Evolutionary conservation across 2,329 filamentous ascomycete species (phyloP), one percentile per base, ranked within the genome.

Genomic region (Neurospora sp.): DNA sequence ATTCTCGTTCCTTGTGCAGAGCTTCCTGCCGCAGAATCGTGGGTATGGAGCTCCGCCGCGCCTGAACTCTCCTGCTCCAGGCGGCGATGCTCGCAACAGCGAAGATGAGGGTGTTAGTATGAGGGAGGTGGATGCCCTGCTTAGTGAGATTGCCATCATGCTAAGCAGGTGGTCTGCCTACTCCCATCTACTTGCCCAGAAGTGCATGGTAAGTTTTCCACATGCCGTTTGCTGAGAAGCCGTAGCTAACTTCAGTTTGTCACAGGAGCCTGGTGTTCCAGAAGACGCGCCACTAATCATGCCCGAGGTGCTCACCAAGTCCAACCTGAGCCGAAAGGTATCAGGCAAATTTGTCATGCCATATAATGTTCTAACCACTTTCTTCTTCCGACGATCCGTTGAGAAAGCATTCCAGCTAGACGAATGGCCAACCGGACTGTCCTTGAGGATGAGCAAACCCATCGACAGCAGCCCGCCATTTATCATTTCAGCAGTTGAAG

Each of bases 331-430:
- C 75, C 89, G 87, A 72, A 98, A 98, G 78, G 86, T 97, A 4
- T 85, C 87, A 0, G 87, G 88, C 68, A 90, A 90, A 71, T 86
- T 99, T 1, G 85, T 89, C 11, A 86, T 87, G 1, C 93, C 96
- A 0, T 98, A 97, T 83, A 97, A 96, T 77, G 82, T 87, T 70
- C 94, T 99, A 90, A 93, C 93, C 2, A 96, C 91, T 1, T 99
- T 99, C 82, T 98, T 97, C 87, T 95, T 97, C 82, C 90, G 96
- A 6, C 88, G 96, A 67, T 97, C 94, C 0, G 94, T 99, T 2
- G 96, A 99, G 77, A 98, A 97, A 79, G 93, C 96, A 0, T 99
- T 99, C 80, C 95, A 99, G 79, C 84, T 99, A 66, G 96, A 99
- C 77, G 96, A 99, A 79, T 87, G 90, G 23, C 96, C 96, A 0